Conservation (phyloP, 257 asterid species). For the Solanum raphanifolium region DNA sequence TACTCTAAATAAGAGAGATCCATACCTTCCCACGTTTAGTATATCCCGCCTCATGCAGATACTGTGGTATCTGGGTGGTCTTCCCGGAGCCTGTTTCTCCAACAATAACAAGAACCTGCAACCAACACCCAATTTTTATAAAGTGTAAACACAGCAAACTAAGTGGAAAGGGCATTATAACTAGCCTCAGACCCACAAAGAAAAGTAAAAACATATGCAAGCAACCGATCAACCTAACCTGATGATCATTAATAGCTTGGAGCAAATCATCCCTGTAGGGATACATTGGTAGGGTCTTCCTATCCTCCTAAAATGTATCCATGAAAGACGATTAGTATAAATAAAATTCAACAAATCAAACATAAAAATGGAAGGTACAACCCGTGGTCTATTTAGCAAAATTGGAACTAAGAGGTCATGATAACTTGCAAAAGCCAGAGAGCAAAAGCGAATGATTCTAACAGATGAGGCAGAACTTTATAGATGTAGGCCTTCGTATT, state of each 20-base stretch:
- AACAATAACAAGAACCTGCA: conserved; percentile 84
- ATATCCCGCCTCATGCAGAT: conserved; percentile 92
- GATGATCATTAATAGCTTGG: conserved; percentile 63
- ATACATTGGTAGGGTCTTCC: conserved; percentile 76
- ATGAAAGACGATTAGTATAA: neutral
- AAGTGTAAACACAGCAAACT: neutral
- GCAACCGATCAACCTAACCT: conserved; percentile 31
- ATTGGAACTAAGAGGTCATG: neutral
- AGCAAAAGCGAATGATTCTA: neutral
- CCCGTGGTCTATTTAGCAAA: neutral
- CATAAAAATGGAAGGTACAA: neutral
- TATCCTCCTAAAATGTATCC: conserved; percentile 48
- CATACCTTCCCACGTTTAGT: conserved; percentile 70
- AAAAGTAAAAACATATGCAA: conserved; percentile 2
- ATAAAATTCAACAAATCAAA: neutral
- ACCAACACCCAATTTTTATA: neutral
- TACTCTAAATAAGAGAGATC: neutral
- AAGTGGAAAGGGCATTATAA: neutral
- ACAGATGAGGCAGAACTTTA: neutral
- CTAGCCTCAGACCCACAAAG: neutral
- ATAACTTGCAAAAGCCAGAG: neutral
- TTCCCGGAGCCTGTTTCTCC: conserved; percentile 98
- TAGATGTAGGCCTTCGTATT: neutral
- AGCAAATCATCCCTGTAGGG: conserved; percentile 73
- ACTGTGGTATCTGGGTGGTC: conserved; percentile 93